phyloP scores from a whole-genome alignment of 495 filamentous ascomycete species.

The Xylaria intraflava region DNA sequence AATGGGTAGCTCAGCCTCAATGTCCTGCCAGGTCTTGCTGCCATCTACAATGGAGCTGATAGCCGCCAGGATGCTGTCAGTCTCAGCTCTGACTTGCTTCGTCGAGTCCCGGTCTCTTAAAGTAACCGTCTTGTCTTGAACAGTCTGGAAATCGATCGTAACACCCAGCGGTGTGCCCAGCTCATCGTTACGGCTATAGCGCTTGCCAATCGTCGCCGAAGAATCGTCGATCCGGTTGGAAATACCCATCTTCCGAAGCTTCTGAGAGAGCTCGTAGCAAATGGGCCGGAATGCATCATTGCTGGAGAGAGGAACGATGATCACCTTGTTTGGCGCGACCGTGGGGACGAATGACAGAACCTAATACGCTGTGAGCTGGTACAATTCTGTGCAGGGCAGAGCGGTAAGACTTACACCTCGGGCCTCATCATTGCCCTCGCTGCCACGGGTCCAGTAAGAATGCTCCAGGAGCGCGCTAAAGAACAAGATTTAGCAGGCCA shows the following conservation, averaged over 20 bases:
- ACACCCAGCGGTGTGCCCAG: slow-evolving; percentile 65
- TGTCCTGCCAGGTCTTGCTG: slow-evolving; percentile 54
- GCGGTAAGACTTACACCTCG: slow-evolving; percentile 50
- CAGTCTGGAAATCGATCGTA: slow-evolving; percentile 68
- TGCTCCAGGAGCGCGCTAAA: slow-evolving; percentile 52
- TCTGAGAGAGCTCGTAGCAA: slow-evolving; percentile 49
- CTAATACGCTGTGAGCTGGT: slow-evolving; percentile 27
- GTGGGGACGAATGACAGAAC: slow-evolving; percentile 69
- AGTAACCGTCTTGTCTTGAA: slow-evolving; percentile 65
- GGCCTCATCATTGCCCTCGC: slow-evolving; percentile 59
- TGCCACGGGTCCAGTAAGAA: slow-evolving; percentile 56
- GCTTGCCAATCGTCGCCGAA: slow-evolving; percentile 65
- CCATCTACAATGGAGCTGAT: slow-evolving; percentile 53
- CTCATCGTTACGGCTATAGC: slow-evolving; percentile 67
- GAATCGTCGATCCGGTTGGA: slow-evolving; percentile 62
- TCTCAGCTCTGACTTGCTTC: slow-evolving; percentile 60
- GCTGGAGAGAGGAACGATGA: slow-evolving; percentile 63
- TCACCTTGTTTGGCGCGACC: slow-evolving; percentile 69
- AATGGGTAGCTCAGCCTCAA: slow-evolving; percentile 51
- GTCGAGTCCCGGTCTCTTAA: slow-evolving; percentile 66
- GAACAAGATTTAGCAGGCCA: neutral
- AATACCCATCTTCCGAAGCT: slow-evolving; percentile 54
- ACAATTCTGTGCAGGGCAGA: neutral
- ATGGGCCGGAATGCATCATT: slow-evolving; percentile 56
- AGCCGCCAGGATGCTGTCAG: slow-evolving; percentile 57